Base-by-base conservation (phyloP, 1,284 basidiomycete species). In the Inonotus obliquus region DNA sequence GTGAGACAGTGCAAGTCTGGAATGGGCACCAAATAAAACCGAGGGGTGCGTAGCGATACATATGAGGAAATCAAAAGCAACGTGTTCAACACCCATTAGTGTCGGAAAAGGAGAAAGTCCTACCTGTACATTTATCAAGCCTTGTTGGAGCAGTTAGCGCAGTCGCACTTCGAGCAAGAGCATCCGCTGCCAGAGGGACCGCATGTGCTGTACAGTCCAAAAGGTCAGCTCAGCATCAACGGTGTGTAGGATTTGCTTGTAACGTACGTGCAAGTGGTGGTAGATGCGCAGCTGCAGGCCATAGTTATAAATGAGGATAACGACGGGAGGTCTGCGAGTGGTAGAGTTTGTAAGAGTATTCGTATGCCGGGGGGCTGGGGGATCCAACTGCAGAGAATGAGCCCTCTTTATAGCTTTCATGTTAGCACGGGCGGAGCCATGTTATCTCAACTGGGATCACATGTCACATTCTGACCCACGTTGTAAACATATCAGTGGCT, bases 101-200 rank as follows among this genome's bases (percentile, higher is more conserved):
- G 41, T 7, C 17, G 4, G 7, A 7, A 5, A n/a, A 9, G 4
- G 19, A n/a, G 41, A n/a, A 14, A 17, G n/a, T 32, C 41, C 41
- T 44, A 44, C 41, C 13, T 44, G 10, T 11, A 14, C n/a, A 10
- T 1, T n/a, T 1, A 19, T 44, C 41, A 44, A 13, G 37, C 56
- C 35, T 57, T 57, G 23, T 62, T 53, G 0, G 45, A 13, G 55
- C 56, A 62, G 14, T 47, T 39, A 2, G 56, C 19, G 41, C 61
- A 62, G 19, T 25, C 23, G 47, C 61, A 62, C 49, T 52, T 58
- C 23, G 54, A 29, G 45, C 55, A 62, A 45, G 35, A 44, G 39
- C 61, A 62, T 1, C 56, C 44, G 25, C 29, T 49, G 48, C 47
- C 52, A 27, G 45, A 13, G 25, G 57, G 25, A n/a, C 39, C 32